phyloP scores from a whole-genome alignment of 805 yeast genomes.

The Zygoascus ofunaensis region DNA sequence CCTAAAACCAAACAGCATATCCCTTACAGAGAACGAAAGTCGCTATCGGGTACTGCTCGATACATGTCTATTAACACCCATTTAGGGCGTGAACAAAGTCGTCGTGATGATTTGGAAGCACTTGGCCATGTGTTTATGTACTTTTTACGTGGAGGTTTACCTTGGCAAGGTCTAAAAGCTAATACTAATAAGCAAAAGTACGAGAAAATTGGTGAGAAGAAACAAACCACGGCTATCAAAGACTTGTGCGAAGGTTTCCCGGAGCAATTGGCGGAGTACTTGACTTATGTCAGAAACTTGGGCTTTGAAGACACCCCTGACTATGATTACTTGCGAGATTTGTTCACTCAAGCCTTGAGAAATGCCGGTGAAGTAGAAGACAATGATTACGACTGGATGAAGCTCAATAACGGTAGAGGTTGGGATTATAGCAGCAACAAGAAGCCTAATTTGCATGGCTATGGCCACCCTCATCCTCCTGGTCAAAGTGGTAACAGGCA shows the following conservation, averaged over 20 bases:
- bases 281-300: conserved; percentile 78
- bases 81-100: conserved; percentile 90
- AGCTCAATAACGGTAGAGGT: conserved; percentile 86
- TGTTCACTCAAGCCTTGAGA: conserved; percentile 70
- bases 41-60: conserved; percentile 95
- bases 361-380: conserved; percentile 65
- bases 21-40: conserved; percentile 93
- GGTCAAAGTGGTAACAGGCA: conserved; percentile 12
- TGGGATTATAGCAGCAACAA: conserved; percentile 88
- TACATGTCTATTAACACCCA: conserved; percentile 98
- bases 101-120: conserved; percentile 93
- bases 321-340: conserved; percentile 72
- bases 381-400: conserved; percentile 97
- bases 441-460: conserved; percentile 90
- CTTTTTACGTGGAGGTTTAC: conserved; percentile 90
- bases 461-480: conserved; percentile 89
- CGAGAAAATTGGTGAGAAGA: conserved; percentile 95
- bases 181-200: conserved; percentile 94
- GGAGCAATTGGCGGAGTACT: conserved; percentile 83
- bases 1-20: conserved; percentile 93
- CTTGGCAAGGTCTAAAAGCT: conserved; percentile 98
- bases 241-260: conserved; percentile 88
- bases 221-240: conserved; percentile 76
- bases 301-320: conserved; percentile 93
- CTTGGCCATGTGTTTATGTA: conserved; percentile 90